phyloP scores from a whole-genome alignment of 495 filamentous ascomycete species.

The Tuber melanosporum region DNA sequence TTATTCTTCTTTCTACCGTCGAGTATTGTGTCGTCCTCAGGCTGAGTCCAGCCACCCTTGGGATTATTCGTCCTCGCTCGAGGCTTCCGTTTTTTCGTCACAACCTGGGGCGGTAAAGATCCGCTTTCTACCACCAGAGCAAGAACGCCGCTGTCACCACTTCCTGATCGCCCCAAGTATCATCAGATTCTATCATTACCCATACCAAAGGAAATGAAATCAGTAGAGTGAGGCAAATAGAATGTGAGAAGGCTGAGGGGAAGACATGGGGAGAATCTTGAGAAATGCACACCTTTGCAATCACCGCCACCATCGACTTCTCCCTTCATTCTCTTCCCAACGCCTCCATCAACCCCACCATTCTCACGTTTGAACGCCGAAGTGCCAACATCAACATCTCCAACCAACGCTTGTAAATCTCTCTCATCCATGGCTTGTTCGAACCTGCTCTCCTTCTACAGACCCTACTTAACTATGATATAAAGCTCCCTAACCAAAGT shows the following conservation, averaged over 20 bases:
- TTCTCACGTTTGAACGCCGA: not conserved
- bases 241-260: not conserved
- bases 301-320: not conserved
- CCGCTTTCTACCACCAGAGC: not conserved
- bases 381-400: not conserved
- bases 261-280: not conserved
- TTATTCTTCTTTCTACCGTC: slow-evolving; percentile 18
- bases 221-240: not conserved
- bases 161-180: not conserved
- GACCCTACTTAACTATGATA: slow-evolving; percentile 3
- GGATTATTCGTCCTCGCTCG: slow-evolving; percentile 9
- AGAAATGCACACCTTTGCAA: not conserved
- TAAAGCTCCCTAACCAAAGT: not conserved
- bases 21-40: slow-evolving; percentile 25
- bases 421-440: not conserved
- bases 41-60: slow-evolving; percentile 22
- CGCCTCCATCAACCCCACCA: not conserved
- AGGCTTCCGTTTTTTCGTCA: slow-evolving; percentile 20
- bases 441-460: not conserved
- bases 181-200: not conserved
- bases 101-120: not conserved
- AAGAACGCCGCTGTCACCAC: not conserved
- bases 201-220: not conserved
- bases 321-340: not conserved
- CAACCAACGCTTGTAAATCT: not conserved